Evolutionary conservation across 2,329 filamentous ascomycete genomes (phyloP), one percentile per base, ranked within the genome.

Genomic region (Raffaelea ambrosiae): DNA sequence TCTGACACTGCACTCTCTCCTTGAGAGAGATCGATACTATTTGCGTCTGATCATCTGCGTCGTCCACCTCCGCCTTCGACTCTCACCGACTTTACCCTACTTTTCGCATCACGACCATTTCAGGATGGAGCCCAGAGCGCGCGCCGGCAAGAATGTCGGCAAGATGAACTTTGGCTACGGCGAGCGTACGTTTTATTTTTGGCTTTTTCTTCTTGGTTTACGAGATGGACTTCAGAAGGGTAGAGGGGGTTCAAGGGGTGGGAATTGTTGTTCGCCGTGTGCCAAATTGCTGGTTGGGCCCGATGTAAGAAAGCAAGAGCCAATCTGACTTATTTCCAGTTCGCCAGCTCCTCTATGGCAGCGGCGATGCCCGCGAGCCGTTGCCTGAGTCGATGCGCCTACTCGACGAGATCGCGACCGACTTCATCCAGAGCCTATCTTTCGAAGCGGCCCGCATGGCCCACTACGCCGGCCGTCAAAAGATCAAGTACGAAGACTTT

Each of bases 401-500:
- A 45, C 83, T 97, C 44, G 93, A 97, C 72, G 90, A 96, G 69
- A 91, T 97, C 57, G 81, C 95, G 52, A 95, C 90, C 53, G 93
- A 97, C 71, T 96, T 95, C 72, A 88, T 97, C 63, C 88, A 95
- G 63, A 88, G 93, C 64, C 83, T 93, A 47, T 91, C 87, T 67
- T 93, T 95, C 70, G 84, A 88, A 61, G 91, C 93, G 4, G 88
- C 89, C 4, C 81, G 87, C 40, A 83, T 84, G 46, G 93, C 93
- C 1, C 83, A 87, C 63, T 88, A 95, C 66, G 83, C 86, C 3
- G 85, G 89, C 1, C 86, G 93, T 2, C 88, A 95, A 59, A 98
- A 98, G 69, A 89, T 98, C 68, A 98, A 98, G 66, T 87, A 95
- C 59, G 91, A 96, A 60, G 93, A 98, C 66, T 95, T 98, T 69